Conservation (phyloP, 2,329 filamentous ascomycete species). For the Diaporthe amygdali region DNA sequence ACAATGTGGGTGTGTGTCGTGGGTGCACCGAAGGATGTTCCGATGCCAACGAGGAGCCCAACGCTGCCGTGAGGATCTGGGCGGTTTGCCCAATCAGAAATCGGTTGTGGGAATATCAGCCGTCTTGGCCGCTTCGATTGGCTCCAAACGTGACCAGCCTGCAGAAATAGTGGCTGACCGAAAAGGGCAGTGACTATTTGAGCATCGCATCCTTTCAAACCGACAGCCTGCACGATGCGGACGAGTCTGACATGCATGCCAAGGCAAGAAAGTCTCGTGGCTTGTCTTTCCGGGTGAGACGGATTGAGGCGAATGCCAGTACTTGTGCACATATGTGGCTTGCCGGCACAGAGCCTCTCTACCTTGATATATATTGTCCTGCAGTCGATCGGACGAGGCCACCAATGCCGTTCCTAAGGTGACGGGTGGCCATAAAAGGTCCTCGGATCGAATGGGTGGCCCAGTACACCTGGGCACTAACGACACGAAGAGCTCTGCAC, state of each 20-base stretch:
- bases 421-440: no score
- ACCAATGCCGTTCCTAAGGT: neutral
- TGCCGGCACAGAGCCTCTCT: slow-evolving; percentile 3
- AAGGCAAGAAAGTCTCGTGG: neutral
- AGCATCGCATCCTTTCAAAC: neutral
- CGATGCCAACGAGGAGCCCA: neutral
- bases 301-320: neutral
- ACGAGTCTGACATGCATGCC: slow-evolving; percentile 15
- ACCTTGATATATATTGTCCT: slow-evolving; percentile 14
- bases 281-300: neutral
- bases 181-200: neutral
- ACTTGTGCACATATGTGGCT: neutral
- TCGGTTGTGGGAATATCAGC: neutral
- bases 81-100: neutral
- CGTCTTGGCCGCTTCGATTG: slow-evolving; percentile 7
- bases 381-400: neutral
- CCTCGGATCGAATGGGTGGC: neutral
- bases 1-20: neutral
- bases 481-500: neutral
- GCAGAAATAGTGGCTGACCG: slow-evolving; percentile 12
- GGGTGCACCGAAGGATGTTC: slow-evolving; percentile 1
- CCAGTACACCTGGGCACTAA: no score
- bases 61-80: slow-evolving; percentile 1
- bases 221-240: neutral
- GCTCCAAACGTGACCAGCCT: neutral